These are phyloP conservation scores for Corchorus capsularis DNA, from an alignment of 345 rosid species.

Conservation along the genomic window DNA sequence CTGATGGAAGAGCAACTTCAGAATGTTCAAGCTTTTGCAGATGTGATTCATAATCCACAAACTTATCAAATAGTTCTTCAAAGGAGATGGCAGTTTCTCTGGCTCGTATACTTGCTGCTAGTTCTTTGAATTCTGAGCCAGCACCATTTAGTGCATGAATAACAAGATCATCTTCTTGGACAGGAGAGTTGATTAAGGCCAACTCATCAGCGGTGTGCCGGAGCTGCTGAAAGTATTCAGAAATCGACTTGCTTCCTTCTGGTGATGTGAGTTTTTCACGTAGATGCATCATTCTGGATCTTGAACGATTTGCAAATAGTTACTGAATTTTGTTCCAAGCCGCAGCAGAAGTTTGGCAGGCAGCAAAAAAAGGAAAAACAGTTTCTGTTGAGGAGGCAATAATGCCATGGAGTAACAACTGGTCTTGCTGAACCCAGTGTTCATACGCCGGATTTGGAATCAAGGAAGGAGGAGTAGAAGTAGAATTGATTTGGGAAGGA, in stretches of 20 bases:
- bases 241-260: background rate
- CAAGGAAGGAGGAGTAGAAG: too few relatives aligned
- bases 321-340: background rate
- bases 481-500: too few relatives aligned
- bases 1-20: too few relatives aligned
- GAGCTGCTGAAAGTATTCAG: background rate
- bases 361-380: background rate
- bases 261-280: background rate
- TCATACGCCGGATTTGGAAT: background rate
- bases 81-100: too few relatives aligned
- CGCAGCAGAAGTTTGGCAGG: background rate
- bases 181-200: background rate
- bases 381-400: background rate
- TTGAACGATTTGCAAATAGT: background rate
- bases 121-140: too few relatives aligned
- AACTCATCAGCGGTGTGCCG: background rate
- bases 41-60: too few relatives aligned
- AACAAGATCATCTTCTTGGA: background rate
- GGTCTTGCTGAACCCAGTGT: background rate
- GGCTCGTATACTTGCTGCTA: too few relatives aligned
- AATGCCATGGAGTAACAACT: background rate
- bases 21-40: too few relatives aligned
- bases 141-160: too few relatives aligned
- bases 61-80: too few relatives aligned
- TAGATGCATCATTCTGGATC: background rate